Percentiles rank a stretch among this genome's conserved stretches.
These are phyloP conservation scores for Alternaria incomplexa DNA, from an alignment of 2,329 filamentous ascomycete species.

Conservation along the genomic window DNA sequence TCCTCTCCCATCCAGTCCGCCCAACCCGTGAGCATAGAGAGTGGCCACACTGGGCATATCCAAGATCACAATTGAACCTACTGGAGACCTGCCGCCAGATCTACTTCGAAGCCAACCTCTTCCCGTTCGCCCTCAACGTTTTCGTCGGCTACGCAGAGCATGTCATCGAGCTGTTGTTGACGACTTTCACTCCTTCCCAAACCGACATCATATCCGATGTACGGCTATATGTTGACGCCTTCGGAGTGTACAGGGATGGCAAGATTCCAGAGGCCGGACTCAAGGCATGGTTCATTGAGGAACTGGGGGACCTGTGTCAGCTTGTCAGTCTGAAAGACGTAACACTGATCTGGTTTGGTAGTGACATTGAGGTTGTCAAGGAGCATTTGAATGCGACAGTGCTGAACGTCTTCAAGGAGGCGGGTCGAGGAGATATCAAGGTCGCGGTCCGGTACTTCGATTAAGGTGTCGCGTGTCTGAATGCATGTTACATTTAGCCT, in stretches of 20 bases:
- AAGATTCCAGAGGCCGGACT: constrained; percentile 1
- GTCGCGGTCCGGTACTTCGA: background rate
- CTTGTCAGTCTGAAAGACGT: background rate
- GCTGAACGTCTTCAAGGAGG: background rate
- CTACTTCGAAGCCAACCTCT: constrained; percentile 1
- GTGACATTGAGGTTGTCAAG: background rate
- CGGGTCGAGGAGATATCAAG: background rate
- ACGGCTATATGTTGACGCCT: background rate
- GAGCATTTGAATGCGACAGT: background rate
- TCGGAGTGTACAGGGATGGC: constrained; percentile 2
- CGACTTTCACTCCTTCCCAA: background rate
- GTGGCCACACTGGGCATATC: constrained; percentile 1
- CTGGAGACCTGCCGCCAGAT: constrained; percentile 2
- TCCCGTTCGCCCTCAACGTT: constrained; percentile 5
- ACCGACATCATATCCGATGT: background rate
- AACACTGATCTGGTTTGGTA: constrained; percentile 1
- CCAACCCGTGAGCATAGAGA: background rate
- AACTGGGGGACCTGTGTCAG: background rate
- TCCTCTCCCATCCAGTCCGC: background rate
- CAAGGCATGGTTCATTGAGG: background rate
- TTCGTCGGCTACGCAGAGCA: constrained; percentile 7
- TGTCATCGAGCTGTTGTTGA: constrained; percentile 1
- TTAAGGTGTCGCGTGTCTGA: background rate
- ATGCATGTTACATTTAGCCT: background rate
- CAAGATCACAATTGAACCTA: background rate